Base-by-base conservation (phyloP, 345 rosid species). In the Rhizophora apiculata region DNA sequence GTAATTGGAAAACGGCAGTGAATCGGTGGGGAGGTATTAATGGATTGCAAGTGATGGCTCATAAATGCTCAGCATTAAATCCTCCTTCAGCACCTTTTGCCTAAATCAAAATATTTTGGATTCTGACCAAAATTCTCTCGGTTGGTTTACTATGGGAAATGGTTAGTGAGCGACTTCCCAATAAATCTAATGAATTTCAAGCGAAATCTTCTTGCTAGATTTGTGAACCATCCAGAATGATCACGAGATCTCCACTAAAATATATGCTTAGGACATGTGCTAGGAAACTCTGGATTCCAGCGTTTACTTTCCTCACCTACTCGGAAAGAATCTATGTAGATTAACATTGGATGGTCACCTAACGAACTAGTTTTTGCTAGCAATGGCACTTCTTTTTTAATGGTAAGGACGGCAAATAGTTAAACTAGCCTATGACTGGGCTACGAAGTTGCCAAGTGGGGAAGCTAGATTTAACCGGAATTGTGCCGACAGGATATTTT, bases 31-130 rank as follows among this genome's bases (percentile, higher is more conserved):
- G 24, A 31, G 80, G 72, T 49, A 82, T 80, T 86, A 68, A 84
- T 84, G 78, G 83, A 67, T 13, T 70, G 83, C 85, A 82, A 82
- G 93, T 81, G 87, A 88, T 62, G 79, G 48, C 70, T 72, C 85
- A 76, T 88, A 77, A 88, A 86, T 88, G 90, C 83, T 64, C 11
- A 34, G 57, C 57, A 36, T 69, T 75, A 10, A 49, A 52, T 60
- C 67, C 46, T 37, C 70, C 64, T 68, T 51, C 24, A 21, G 6
- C 68, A 48, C 2, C 30, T 13, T 53, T 26, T 20, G 11, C 43
- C 46, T 54, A 26, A 70, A 60, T 37, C 79, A 46, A 55, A 29
- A 46, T 27, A 19, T 65, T 70, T 48, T 43, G 52, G 58, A 69
- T 65, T 21, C 39, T 62, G 31, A 51, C 71, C 63, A 1, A 69